Evolutionary conservation across 345 rosid genomes (phyloP).

Genomic region (Citrus trifoliata): DNA sequence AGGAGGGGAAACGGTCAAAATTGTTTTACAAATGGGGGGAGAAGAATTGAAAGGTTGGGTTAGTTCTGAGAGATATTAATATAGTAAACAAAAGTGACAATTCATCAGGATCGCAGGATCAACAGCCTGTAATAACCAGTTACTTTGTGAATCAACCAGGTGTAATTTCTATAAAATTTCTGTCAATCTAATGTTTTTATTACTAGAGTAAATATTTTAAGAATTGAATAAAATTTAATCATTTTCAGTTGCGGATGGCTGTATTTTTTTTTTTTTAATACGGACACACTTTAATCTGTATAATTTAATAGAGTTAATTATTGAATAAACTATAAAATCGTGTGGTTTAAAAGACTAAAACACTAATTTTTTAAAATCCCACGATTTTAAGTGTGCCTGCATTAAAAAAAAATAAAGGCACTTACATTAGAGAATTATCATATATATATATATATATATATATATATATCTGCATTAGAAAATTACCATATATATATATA

Average conservation of each 20-base stretch:
- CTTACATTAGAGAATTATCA: accelerated
- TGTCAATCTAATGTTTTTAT: too few species aligned
- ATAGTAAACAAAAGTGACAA: background rate
- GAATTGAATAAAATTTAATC: too few species aligned
- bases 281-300: too few species aligned
- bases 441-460: too few species aligned
- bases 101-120: background rate
- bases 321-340: accelerated
- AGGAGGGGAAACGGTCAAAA: conserved; percentile 13
- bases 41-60: conserved; percentile 3
- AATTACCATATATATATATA: too few species aligned
- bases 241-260: too few species aligned
- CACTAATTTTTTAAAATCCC: accelerated
- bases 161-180: background rate
- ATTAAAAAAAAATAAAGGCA: accelerated
- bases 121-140: background rate
- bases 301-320: too few species aligned
- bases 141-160: background rate
- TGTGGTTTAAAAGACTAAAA: accelerated
- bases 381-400: accelerated
- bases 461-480: too few species aligned
- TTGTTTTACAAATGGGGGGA: background rate
- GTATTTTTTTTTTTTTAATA: too few species aligned
- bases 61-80: background rate
- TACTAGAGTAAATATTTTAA: too few species aligned